phyloP scores from a whole-genome alignment of 768 basidiomycete species.

The Suillus spraguei region DNA sequence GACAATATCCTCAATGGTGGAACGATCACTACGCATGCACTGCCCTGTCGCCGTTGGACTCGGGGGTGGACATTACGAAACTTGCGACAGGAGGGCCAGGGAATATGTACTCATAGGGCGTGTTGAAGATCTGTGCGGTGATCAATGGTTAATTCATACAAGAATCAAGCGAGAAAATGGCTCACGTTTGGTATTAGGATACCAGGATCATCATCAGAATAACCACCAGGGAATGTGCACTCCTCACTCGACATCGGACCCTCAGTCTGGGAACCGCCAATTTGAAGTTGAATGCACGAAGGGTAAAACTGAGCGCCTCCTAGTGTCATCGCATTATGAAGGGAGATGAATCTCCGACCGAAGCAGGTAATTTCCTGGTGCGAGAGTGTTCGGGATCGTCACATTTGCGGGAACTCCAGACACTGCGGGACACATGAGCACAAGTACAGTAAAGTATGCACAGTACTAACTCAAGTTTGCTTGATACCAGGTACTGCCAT shows the following conservation, averaged over 20 bases:
- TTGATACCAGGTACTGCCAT: constrained; percentile 49
- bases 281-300: constrained; percentile 30
- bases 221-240: constrained; percentile 70
- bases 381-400: constrained; percentile 52
- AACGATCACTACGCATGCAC: constrained; percentile 24
- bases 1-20: constrained; percentile 13
- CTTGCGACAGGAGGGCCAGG: constrained; percentile 54
- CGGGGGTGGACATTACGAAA: constrained; percentile 26
- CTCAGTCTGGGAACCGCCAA: constrained; percentile 30
- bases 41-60: constrained; percentile 9
- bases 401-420: constrained; percentile 41
- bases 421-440: constrained; percentile 26
- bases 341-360: constrained; percentile 80
- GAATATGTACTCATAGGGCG: constrained; percentile 45
- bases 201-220: constrained; percentile 68
- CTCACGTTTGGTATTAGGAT: constrained; percentile 55
- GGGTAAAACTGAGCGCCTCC: constrained; percentile 56
- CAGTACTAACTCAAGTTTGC: constrained; percentile 46
- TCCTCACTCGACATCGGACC: constrained; percentile 33
- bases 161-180: background rate
- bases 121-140: constrained; percentile 29
- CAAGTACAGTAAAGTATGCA: background rate
- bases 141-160: constrained; percentile 4
- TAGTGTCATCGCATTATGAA: constrained; percentile 57
- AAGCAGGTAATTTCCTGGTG: constrained; percentile 70